Conservation (phyloP, 225 moss, liverwort and hornwort species). For the Sphagnum tenellum region DNA sequence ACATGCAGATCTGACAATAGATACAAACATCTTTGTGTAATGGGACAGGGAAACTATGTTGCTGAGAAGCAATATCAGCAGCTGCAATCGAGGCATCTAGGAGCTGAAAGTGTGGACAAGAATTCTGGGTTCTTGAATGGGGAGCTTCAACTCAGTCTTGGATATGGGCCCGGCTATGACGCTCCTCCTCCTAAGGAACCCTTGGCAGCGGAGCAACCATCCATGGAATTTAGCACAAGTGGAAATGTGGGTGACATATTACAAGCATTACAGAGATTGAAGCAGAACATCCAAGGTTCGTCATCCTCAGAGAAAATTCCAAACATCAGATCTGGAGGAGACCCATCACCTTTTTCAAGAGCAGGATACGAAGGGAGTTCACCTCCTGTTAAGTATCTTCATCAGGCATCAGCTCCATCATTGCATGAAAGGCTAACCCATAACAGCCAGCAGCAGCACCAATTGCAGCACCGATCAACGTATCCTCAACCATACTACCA, state of each 20-base stretch:
- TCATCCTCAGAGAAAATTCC: conserved; percentile 3
- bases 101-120: no score
- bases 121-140: background rate
- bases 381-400: conserved; percentile 7
- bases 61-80: no score
- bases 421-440: no score
- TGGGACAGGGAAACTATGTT: no score
- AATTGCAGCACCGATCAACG: no score
- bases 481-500: no score
- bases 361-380: conserved; percentile 16
- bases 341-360: conserved; percentile 2
- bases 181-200: conserved; percentile 19
- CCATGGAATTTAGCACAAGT: conserved; percentile 15
- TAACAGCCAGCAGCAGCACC: no score
- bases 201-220: conserved; percentile 16
- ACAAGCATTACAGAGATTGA: conserved; percentile 39
- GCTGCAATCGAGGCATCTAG: no score
- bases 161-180: conserved; percentile 40
- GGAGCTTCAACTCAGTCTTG: conserved; percentile 35
- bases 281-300: conserved; percentile 39
- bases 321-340: conserved; percentile 16
- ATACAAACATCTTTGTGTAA: no score
- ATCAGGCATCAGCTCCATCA: background rate
- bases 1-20: no score
- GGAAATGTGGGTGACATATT: conserved; percentile 36